phyloP scores from a whole-genome alignment of 768 basidiomycete genomes.

The Lactarius akahatsu region DNA sequence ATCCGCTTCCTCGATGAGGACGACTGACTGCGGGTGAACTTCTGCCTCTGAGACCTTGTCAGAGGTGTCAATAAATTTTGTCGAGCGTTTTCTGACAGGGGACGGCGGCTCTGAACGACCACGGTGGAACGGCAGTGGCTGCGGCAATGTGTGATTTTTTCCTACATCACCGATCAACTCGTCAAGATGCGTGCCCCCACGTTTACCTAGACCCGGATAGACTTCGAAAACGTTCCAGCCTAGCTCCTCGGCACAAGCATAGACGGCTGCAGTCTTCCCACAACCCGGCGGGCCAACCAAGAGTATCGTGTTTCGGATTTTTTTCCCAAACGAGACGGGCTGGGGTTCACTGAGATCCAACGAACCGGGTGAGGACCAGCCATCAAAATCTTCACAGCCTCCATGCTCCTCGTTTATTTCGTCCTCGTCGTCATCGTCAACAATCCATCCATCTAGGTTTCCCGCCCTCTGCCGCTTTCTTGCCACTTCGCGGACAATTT shows the following conservation, averaged over 20 bases:
- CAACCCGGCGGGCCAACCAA: constrained; percentile 78
- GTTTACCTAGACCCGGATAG: constrained; percentile 90
- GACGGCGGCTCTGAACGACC: constrained; percentile 28
- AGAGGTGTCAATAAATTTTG: background rate
- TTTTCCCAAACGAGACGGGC: constrained; percentile 39
- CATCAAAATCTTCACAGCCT: constrained; percentile 1
- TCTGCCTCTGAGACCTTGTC: constrained; percentile 2
- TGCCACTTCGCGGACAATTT: constrained; percentile 28
- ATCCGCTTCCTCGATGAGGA: constrained; percentile 94
- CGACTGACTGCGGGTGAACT: constrained; percentile 64
- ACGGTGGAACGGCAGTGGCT: constrained; percentile 21
- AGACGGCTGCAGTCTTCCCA: constrained; percentile 91
- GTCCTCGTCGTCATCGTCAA: constrained; percentile 22
- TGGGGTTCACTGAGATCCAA: constrained; percentile 8
- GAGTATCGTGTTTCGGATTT: constrained; percentile 83
- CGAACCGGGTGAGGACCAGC: constrained; percentile 8
- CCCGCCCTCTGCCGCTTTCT: constrained; percentile 25
- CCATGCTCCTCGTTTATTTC: constrained; percentile 8
- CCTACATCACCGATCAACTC: constrained; percentile 88
- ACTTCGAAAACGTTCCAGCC: constrained; percentile 98
- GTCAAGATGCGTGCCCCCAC: constrained; percentile 76
- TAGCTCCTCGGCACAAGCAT: constrained; percentile 91
- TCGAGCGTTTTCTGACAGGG: constrained; percentile 10
- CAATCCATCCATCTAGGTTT: constrained; percentile 25
- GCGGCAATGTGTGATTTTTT: constrained; percentile 70